These are phyloP conservation scores for Gracilaria caudata DNA, from an alignment of 23 red algal genomes.

Conservation along the genomic window DNA sequence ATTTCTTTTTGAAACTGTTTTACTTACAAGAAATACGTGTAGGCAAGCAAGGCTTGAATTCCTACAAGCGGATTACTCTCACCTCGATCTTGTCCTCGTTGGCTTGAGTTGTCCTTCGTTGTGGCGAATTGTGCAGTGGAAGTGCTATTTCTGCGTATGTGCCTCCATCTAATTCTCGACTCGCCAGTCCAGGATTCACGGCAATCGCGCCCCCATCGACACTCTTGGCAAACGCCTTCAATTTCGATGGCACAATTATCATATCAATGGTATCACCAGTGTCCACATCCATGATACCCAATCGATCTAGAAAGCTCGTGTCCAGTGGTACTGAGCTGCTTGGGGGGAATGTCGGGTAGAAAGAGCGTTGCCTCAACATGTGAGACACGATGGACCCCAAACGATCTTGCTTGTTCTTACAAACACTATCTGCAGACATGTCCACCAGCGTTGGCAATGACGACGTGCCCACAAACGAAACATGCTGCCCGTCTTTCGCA, in stretches of 20 bases:
- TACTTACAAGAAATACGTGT: background rate
- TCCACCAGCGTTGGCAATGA: constrained; percentile 46
- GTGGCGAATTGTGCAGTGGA: constrained; percentile 40
- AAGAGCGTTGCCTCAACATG: constrained; percentile 49
- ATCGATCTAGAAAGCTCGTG: constrained; percentile 1
- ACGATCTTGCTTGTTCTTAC: constrained; percentile 43
- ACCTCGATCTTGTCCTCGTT: constrained; percentile 37
- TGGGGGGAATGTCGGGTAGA: constrained; percentile 64
- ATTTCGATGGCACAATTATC: constrained; percentile 40
- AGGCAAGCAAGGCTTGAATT: background rate
- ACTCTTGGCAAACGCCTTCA: constrained; percentile 67
- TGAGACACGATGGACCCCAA: constrained; percentile 47
- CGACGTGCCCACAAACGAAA: constrained; percentile 28
- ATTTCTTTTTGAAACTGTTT: background rate
- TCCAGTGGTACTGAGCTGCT: constrained; percentile 49
- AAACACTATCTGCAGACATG: constrained; percentile 56
- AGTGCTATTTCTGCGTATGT: constrained; percentile 59
- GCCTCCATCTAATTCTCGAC: constrained; percentile 36
- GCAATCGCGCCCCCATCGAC: constrained; percentile 51
- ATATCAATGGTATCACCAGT: constrained; percentile 37
- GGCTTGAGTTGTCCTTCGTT: background rate
- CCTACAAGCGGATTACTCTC: constrained; percentile 41
- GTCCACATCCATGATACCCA: constrained; percentile 31
- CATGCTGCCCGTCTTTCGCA: background rate
- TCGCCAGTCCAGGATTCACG: constrained; percentile 57